Evolutionary conservation across 2,329 filamentous ascomycete genomes (phyloP).

Genomic region (Botrytis sinoallii): DNA sequence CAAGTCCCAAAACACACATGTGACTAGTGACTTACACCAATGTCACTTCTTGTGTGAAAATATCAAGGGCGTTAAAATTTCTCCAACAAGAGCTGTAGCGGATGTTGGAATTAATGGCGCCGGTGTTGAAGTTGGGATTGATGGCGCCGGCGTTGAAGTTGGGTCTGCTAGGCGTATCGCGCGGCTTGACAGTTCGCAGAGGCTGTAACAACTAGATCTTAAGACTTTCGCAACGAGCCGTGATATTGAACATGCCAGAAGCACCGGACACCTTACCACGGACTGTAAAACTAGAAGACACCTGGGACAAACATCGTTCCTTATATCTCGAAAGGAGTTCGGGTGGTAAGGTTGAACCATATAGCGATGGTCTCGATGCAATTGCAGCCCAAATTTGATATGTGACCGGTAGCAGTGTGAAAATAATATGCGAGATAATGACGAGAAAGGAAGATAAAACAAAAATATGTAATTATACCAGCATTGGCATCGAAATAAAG

Average conservation of each 20-base stretch:
- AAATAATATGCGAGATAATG: not conserved
- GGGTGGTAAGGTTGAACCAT: not conserved
- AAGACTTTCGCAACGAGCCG: not conserved
- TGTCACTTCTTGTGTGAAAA: too few relatives aligned
- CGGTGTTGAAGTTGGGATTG: too few relatives aligned
- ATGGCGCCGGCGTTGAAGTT: too few relatives aligned
- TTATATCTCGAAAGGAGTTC: accelerated
- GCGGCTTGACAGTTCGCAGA: not conserved
- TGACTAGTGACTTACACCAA: not conserved
- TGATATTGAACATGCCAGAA: not conserved
- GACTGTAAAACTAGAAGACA: not conserved
- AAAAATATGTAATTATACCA: not conserved
- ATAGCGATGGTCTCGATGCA: not conserved
- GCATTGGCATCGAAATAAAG: too few relatives aligned
- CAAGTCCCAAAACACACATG: not conserved
- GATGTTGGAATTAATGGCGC: not conserved
- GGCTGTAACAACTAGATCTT: accelerated
- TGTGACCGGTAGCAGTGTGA: not conserved
- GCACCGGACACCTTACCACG: not conserved
- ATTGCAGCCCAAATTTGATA: not conserved
- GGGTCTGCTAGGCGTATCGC: not conserved
- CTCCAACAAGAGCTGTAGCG: not conserved
- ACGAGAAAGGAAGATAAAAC: not conserved
- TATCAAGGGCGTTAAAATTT: not conserved
- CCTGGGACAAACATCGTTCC: accelerated